Base-by-base conservation (phyloP, 768 basidiomycete genomes). In the Russula vinacea region DNA sequence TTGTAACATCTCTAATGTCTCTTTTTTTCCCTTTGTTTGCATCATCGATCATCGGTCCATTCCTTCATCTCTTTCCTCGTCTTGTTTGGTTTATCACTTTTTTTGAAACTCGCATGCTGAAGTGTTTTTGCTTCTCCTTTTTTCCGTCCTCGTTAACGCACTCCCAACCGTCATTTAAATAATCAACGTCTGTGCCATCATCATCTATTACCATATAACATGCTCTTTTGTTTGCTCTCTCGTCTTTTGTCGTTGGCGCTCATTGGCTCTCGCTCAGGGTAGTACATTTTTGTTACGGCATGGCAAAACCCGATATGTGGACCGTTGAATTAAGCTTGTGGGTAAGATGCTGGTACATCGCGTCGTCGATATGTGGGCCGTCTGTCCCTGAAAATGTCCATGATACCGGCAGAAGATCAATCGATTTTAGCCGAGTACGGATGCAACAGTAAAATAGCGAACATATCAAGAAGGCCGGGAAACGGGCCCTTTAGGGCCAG, bases 31-130 rank as follows among this genome's bases (percentile, higher is more conserved):
- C 24, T 51, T 49, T 22, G 11, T 26, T 24, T 49, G 22, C 49
- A 29, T 29, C 26, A 50, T 50, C 16, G 16, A 50, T 47, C 45
- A 50, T 50, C 26, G 10, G 10, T 37, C 26, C 22, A 17, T 22
- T 58, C 45, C 19, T 14, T 44, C 42, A 22, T 61, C 16, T 22
- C 7, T 5, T 16, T 16, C 29, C 29, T 8, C 33, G 32, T 3
- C 56, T 16, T 32, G 42, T 22, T 37, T 45, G 53, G 51, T 22
- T 45, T 35, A 61, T 35, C 60, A 50, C 47, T 47, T 52, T 5
- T 16, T 53, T 35, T 22, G 16, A 19, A 52, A 19, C 13, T 54
- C 53, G 42, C 57, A 49, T 58, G 19, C 32, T 45, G 16, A 56
- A 26, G 29, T 2, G 2, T 29, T 35, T 35, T 39, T 47, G 45